Base-by-base conservation (phyloP, 768 basidiomycete species). In the Pleurotus citrinopileatus region DNA sequence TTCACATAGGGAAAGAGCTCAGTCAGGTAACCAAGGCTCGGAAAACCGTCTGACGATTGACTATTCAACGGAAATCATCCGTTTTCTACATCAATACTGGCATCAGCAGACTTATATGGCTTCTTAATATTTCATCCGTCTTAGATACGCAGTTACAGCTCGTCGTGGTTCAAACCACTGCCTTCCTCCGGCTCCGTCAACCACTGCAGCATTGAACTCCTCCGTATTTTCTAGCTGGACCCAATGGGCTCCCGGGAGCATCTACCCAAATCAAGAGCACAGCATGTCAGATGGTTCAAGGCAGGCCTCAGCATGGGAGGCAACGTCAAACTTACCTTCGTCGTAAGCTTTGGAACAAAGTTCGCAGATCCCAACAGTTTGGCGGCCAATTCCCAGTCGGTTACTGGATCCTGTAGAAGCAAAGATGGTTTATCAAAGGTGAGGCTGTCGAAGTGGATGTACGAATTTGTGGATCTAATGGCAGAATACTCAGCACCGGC, bases 181-280 rank as follows among this genome's bases (percentile, higher is more conserved):
- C 53, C 38, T 44, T 56, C 34, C 19, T 36, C 32, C 3, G 52
- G 34, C n/a, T 60, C 55, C 4, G 61, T 57, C 40, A 89, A 69
- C 85, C 87, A 89, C 67, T 42, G 78, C 66, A 0, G 54, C 43
- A 57, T 89, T 89, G 63, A 84, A 78, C 38, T 68, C 66, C 1
- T 66, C 52, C 0, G 86, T 80, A 55, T 75, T 64, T 63, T 89
- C 87, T 17, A 89, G 68, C 32, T 88, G 87, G 6, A 78, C 71
- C 86, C 87, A 89, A 63, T 89, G 87, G 3, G 82, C 77, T 0
- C 80, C 80, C 5, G 68, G 62, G 53, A 87, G 67, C 2, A 72
- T 67, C 83, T 84, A 52, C 5, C n/a, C n/a, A n/a, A n/a, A n/a
- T 34, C 22, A 17, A 22, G 20, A 32, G 5, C 22, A 9, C 12